Percentiles rank a stretch among this genome's conserved stretches.
Conservation (phyloP, 2,329 filamentous ascomycete species). For the Neobulgaria alba region DNA sequence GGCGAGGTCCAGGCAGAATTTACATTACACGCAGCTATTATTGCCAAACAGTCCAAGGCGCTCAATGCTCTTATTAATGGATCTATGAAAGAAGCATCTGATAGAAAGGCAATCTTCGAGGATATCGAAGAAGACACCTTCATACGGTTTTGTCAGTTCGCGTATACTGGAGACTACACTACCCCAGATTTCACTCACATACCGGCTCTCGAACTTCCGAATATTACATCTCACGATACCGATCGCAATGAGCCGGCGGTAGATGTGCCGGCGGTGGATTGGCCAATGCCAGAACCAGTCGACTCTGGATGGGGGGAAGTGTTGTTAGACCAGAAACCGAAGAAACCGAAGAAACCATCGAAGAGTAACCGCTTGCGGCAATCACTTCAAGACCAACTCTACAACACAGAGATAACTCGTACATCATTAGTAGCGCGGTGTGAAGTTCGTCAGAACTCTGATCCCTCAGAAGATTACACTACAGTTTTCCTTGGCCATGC, state of each 20-base stretch:
- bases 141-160: constrained; percentile 15
- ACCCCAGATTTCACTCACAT: constrained; percentile 13
- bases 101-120: constrained; percentile 12
- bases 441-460: constrained; percentile 13
- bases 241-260: not conserved
- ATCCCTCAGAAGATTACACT: constrained; percentile 13
- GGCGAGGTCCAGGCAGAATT: constrained; percentile 10
- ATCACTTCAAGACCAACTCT: constrained; percentile 5
- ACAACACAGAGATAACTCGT: constrained; percentile 8
- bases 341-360: constrained; percentile 8
- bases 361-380: constrained; percentile 10
- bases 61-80: constrained; percentile 16
- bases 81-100: constrained; percentile 13
- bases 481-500: constrained; percentile 15
- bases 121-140: constrained; percentile 18
- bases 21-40: constrained; percentile 12
- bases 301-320: not conserved
- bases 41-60: constrained; percentile 15
- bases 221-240: not conserved
- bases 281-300: not conserved
- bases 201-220: constrained; percentile 7
- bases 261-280: too few species aligned
- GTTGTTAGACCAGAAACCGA: not conserved
- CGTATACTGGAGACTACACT: constrained; percentile 17
- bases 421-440: constrained; percentile 6